These are phyloP conservation scores for Neofusicoccum sp. DNA, from an alignment of 2,329 filamentous ascomycete genomes.

Conservation along the genomic window DNA sequence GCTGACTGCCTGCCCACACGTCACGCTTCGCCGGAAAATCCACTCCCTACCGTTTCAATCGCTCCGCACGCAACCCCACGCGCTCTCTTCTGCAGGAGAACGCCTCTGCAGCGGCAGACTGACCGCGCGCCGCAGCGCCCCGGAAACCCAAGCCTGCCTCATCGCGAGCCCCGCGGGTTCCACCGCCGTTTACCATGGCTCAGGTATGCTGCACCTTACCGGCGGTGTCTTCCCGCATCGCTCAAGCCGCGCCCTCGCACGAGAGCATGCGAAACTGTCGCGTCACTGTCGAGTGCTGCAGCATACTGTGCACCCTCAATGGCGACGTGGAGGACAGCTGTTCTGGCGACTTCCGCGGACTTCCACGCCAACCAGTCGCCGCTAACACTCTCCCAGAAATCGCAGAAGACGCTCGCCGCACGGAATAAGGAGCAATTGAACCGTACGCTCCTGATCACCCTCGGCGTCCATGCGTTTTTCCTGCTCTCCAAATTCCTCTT, in stretches of 20 bases:
- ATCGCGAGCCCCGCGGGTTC: neutral
- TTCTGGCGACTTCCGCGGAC: neutral
- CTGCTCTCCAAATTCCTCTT: slow-evolving; percentile 66
- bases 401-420: slow-evolving; percentile 64
- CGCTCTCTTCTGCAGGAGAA: neutral
- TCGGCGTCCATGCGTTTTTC: slow-evolving; percentile 71
- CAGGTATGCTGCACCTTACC: slow-evolving; percentile 7
- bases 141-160: neutral
- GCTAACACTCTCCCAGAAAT: slow-evolving; percentile 42
- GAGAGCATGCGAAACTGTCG: neutral
- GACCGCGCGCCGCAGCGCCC: neutral
- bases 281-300: neutral
- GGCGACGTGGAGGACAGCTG: neutral
- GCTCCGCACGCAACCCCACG: neutral
- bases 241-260: neutral
- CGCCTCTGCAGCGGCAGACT: neutral
- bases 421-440: slow-evolving; percentile 75
- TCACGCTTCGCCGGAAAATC: slow-evolving; percentile 3
- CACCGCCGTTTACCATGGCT: neutral
- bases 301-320: neutral
- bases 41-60: neutral
- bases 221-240: neutral
- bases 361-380: neutral
- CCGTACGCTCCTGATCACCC: slow-evolving; percentile 75
- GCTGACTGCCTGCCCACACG: neutral